phyloP scores from a whole-genome alignment of 2,329 filamentous ascomycete species.

The Xylariales sp. region DNA sequence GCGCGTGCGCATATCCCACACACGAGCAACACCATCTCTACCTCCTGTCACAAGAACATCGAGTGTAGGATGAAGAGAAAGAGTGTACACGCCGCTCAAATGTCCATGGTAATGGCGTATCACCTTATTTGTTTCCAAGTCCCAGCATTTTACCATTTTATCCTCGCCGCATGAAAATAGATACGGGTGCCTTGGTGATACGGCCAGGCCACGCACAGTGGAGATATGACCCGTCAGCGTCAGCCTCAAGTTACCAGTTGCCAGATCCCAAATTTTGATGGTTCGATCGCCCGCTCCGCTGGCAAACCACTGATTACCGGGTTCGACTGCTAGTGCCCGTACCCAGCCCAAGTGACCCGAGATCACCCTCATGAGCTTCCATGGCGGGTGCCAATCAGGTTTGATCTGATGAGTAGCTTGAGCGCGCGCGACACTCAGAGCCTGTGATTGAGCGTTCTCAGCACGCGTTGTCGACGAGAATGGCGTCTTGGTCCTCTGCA shows the following conservation, averaged over 20 bases:
- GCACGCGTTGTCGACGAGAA: slow-evolving; percentile 13
- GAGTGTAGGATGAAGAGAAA: slow-evolving; percentile 88
- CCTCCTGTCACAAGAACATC: slow-evolving; percentile 94
- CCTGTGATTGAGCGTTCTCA: slow-evolving; percentile 13
- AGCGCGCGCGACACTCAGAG: slow-evolving; percentile 25
- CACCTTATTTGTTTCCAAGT: slow-evolving; percentile 98
- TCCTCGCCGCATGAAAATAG: slow-evolving; percentile 97
- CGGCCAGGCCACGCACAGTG: slow-evolving; percentile 84
- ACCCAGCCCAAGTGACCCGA: slow-evolving; percentile 97
- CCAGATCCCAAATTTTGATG: slow-evolving; percentile 98
- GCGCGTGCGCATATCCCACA: slow-evolving; percentile 98
- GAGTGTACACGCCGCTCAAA: slow-evolving; percentile 89
- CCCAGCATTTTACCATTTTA: slow-evolving; percentile 99
- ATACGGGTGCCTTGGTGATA: slow-evolving; percentile 91
- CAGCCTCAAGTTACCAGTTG: slow-evolving; percentile 75
- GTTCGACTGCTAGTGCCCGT: slow-evolving; percentile 81
- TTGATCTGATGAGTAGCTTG: slow-evolving; percentile 48
- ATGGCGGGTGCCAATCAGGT: slow-evolving; percentile 95
- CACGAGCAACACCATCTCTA: slow-evolving; percentile 86
- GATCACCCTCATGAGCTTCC: slow-evolving; percentile 98
- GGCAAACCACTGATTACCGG: slow-evolving; percentile 96
- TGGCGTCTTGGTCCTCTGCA: slow-evolving; percentile 25
- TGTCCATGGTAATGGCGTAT: slow-evolving; percentile 98
- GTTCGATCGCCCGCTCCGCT: slow-evolving; percentile 92
- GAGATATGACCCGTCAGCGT: slow-evolving; percentile 94